These are phyloP conservation scores for Aspergillus sp. DNA, from an alignment of 2,329 filamentous ascomycete species.

Conservation along the genomic window DNA sequence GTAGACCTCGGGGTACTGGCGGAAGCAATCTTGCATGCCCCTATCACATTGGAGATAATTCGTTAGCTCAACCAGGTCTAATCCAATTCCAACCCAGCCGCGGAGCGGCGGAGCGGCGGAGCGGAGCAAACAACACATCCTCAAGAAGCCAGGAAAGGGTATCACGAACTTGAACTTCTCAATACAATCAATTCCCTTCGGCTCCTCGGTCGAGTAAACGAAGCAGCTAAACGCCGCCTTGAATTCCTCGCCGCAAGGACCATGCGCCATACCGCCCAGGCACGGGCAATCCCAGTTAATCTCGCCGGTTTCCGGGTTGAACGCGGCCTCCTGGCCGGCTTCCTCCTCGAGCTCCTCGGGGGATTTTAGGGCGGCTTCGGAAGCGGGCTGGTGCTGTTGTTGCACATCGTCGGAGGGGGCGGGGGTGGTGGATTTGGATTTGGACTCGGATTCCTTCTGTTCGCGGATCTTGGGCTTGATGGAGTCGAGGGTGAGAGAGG, in stretches of 20 bases:
- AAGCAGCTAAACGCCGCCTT: slow-evolving; percentile 97
- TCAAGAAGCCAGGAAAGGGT: neutral
- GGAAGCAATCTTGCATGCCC: slow-evolving; percentile 97
- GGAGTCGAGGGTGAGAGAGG: slow-evolving; percentile 65
- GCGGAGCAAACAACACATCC: too few species aligned
- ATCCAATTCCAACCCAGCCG: neutral
- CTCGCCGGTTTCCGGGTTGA: slow-evolving; percentile 97
- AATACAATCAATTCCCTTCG: slow-evolving; percentile 97
- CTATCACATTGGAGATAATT: slow-evolving; percentile 48
- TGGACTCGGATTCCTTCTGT: slow-evolving; percentile 22
- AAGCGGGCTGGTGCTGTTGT: slow-evolving; percentile 12
- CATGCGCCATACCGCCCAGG: slow-evolving; percentile 93
- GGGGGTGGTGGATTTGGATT: slow-evolving; percentile 9
- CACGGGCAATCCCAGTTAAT: slow-evolving; percentile 99
- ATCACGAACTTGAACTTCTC: slow-evolving; percentile 87
- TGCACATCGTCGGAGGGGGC: slow-evolving; percentile 11
- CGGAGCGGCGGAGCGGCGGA: too few species aligned
- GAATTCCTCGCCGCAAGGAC: slow-evolving; percentile 94
- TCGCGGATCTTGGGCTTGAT: slow-evolving; percentile 57
- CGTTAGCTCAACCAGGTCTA: slow-evolving; percentile 26
- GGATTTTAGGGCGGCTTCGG: slow-evolving; percentile 30
- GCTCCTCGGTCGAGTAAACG: slow-evolving; percentile 90
- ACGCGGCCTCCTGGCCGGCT: slow-evolving; percentile 82
- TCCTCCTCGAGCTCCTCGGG: slow-evolving; percentile 71
- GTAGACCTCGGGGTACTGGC: slow-evolving; percentile 88